Evolutionary conservation across 371 early-diverging fungal species (phyloP), one percentile per base, ranked within the genome.

Genomic region (Rhizopus sp.): DNA sequence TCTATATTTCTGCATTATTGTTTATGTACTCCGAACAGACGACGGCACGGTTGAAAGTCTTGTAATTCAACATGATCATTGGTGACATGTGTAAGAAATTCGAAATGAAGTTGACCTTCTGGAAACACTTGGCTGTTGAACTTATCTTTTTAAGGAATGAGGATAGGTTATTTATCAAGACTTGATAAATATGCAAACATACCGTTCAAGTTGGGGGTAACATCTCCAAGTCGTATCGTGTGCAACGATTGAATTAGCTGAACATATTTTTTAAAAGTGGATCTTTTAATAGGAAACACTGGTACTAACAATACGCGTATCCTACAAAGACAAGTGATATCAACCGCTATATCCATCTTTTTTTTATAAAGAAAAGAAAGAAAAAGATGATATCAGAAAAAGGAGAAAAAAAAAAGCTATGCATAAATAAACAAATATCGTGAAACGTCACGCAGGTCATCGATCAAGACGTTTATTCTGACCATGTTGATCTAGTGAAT

Each of bases 101-200:
- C 86, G 55, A 91, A 89, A 64, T 87, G 85, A 54, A 93, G 75
- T 62, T 84, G 84, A 1, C 92, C 93, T 53, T 90, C 89, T 55
- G 88, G 88, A 30, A 67, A 67, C 12, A 50, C 63, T 44, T 67
- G 68, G 30, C 68, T 67, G 35, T 41, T 67, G 30, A 67, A 67
- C 53, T 49, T 67, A 39, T 63, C 68, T 67, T 34, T 2, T 34
- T 13, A 34, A 29, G 16, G 13, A 8, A 1, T 6, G 5, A n/a
- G n/a, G 6, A 13, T n/a, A 15, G 9, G 32, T 12, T 53, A 9
- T 40, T 32, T 45, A 37, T 51, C 35, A 38, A 32, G 32, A 37
- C 31, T 52, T 48, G 33, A 40, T 37, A 39, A n/a, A 47, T 53
- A 40, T 49, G 47, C 30, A 44, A 23, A 23, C 29, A 38, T 73